Evolutionary conservation across 495 filamentous ascomycete genomes (phyloP), one percentile per base, ranked within the genome.

Genomic region (Delitschia confertaspora): DNA sequence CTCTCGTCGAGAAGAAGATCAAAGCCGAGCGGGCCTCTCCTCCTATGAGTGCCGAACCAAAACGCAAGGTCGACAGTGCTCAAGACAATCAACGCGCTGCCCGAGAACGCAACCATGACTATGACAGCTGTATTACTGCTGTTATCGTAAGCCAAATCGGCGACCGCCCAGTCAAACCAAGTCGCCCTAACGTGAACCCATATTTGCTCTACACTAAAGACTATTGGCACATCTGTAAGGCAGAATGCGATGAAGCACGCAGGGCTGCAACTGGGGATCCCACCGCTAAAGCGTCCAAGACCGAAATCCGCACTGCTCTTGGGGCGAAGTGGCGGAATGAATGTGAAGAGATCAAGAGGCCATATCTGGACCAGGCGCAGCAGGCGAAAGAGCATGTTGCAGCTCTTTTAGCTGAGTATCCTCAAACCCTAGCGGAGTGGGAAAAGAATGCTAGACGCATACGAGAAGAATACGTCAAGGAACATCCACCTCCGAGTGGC

Each of bases 321-420:
- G 84, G 87, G 13, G 76, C 79, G 54, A 88, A 87, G 83, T 98
- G 91, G 91, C 79, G 82, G 48, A 79, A 83, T 41, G 80, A 83
- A 0, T 53, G 68, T 3, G 71, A 72, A 6, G 83, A 80, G 24
- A 70, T 72, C 47, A 82, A 80, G 59, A 67, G 71, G 57, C 88
- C 85, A 19, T 95, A 84, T 53, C 65, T 85, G 41, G 79, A 84
- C 26, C 70, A 77, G 56, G 79, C 80, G 3, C 74, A 81, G 46
- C 71, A 68, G 13, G 76, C 83, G 47, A 85, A 83, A 47, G 68
- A 72, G 36, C 64, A 54, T 4, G 79, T 85, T 54, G 67, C 66
- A n/a, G 67, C 72, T 45, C 68, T 70, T 3, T 59, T 75, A 43
- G 72, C 67, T 16, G 64, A 64, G 18, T 93, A 73, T 64, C 76